Evolutionary conservation across 306 rosid species (phyloP), one percentile per base, ranked within the genome.

Genomic region (Malus asiatica): DNA sequence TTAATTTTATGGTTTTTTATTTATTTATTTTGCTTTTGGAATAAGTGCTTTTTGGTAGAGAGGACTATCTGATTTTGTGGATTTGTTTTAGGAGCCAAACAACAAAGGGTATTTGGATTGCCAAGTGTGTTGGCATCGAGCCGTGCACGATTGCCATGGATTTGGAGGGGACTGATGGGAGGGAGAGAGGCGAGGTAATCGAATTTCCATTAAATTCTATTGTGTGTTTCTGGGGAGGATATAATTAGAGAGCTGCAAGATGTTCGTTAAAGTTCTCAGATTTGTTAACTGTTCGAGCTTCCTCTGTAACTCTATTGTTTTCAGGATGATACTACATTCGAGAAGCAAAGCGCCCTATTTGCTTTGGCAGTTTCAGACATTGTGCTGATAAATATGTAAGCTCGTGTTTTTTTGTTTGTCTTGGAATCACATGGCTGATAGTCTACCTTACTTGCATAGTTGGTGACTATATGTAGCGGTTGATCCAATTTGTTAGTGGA

Each of bases 101-200:
- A 20, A 95, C 98, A 16, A 92, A 87, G 85, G 98, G 98, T 40
- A 80, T 95, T 80, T 95, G 98, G 98, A 88, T 95, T 4, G 98
- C 97, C 4, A 87, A 86, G 38, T 90, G 98, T 76, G 81, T 84
- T 2, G 97, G 96, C 67, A 89, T 90, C 76, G 90, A 90, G 77
- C 98, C 98, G 48, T 85, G 85, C 79, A 95, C 98, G 29, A 80
- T 95, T 82, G 97, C 87, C 80, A 90, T 95, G 98, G 98, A 95
- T 89, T 89, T 92, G 85, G 98, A 95, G 89, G 98, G 98, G 15
- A 95, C 98, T 44, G 98, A 92, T 90, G 98, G 98, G 75, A 89
- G 97, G 72, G 98, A 95, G 85, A 83, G 98, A 78, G 98, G 98
- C 52, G 97, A 92, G 98, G 98, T 95, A 86, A 81, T 70, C 8